phyloP scores from a whole-genome alignment of 2,329 filamentous ascomycete genomes.

The Atkinsonella hypoxylon region DNA sequence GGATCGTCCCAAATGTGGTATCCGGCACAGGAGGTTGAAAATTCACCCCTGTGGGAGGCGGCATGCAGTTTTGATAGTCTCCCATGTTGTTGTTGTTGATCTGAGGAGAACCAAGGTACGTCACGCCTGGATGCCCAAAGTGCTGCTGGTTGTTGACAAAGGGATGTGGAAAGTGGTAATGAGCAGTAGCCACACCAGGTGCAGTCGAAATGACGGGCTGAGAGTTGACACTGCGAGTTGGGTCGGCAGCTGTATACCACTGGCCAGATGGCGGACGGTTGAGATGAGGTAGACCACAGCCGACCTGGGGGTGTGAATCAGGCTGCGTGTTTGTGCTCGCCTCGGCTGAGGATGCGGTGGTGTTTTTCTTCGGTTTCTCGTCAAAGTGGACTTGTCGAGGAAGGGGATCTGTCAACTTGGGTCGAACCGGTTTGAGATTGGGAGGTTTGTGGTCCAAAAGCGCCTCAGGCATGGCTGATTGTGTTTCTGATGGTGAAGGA shows the following conservation, averaged over 20 bases:
- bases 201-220: slow-evolving; percentile 4
- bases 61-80: slow-evolving; percentile 31
- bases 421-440: slow-evolving; percentile 16
- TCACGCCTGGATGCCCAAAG: neutral
- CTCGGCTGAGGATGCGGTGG: neutral
- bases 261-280: slow-evolving; percentile 12
- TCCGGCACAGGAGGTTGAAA: slow-evolving; percentile 49
- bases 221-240: slow-evolving; percentile 17
- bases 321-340: slow-evolving; percentile 7
- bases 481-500: neutral
- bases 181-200: neutral
- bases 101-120: neutral
- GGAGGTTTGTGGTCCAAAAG: slow-evolving; percentile 16
- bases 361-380: neutral
- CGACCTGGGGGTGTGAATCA: slow-evolving; percentile 10
- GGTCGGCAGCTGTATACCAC: slow-evolving; percentile 24
- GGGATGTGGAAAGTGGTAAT: slow-evolving; percentile 3
- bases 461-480: slow-evolving; percentile 17
- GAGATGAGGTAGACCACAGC: slow-evolving; percentile 10
- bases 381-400: slow-evolving; percentile 23
- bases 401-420: slow-evolving; percentile 14
- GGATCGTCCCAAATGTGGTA: slow-evolving; percentile 41
- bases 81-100: slow-evolving; percentile 19
- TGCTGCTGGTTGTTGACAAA: slow-evolving; percentile 8
- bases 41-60: slow-evolving; percentile 31